phyloP scores from a whole-genome alignment of 1,284 basidiomycete genomes.

The Trametes hirsuta region DNA sequence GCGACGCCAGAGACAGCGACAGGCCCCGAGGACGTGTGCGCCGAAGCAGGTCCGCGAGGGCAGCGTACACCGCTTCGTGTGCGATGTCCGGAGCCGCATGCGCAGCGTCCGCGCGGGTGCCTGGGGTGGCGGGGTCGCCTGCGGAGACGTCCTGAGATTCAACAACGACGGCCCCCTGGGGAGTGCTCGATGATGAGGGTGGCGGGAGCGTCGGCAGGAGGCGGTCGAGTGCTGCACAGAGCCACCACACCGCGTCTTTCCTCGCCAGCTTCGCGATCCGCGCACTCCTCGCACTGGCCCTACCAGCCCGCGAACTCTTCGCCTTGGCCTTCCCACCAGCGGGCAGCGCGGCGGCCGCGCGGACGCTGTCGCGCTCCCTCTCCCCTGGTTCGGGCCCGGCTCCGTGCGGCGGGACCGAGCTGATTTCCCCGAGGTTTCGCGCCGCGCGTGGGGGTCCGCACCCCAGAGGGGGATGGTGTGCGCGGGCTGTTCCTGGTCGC shows the following conservation, averaged over 20 bases:
- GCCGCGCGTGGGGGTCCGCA: conserved; percentile 10
- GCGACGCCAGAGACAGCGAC: background rate
- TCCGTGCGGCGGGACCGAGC: conserved; percentile 8
- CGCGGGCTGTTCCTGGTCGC: conserved; percentile 3
- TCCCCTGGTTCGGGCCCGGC: background rate
- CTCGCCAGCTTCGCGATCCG: conserved; percentile 42
- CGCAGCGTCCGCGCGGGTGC: background rate
- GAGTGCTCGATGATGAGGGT: background rate
- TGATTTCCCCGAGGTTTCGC: conserved; percentile 24
- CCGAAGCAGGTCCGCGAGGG: conserved; percentile 22
- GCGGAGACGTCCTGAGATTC: background rate
- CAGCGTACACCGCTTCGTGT: conserved; percentile 20
- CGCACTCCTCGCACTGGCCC: background rate
- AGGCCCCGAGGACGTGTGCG: conserved; percentile 10
- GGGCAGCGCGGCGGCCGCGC: conserved; percentile 6
- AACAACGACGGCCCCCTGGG: background rate
- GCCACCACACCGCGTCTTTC: conserved; percentile 59
- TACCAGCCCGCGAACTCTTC: background rate
- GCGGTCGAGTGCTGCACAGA: conserved; percentile 48
- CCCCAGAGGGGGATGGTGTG: background rate
- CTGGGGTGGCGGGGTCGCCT: background rate
- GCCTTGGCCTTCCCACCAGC: conserved; percentile 7
- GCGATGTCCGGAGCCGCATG: background rate
- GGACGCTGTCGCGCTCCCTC: background rate
- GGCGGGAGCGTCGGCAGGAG: conserved; percentile 30